Evolutionary conservation across 2,329 filamentous ascomycete genomes (phyloP).

Genomic region (Colletotrichum kahawae): DNA sequence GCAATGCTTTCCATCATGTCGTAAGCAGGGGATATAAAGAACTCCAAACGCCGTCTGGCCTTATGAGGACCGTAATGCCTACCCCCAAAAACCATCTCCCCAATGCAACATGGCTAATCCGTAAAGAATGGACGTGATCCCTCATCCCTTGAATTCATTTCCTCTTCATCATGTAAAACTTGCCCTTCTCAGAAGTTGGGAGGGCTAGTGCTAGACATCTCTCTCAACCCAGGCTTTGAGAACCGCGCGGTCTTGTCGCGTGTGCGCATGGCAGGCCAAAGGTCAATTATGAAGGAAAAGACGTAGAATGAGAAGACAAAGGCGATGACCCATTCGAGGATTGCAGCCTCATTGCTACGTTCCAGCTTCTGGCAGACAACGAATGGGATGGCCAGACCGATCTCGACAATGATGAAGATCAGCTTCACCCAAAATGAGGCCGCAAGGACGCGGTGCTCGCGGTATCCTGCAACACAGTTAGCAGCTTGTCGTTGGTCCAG

Average conservation of each 20-base stretch:
- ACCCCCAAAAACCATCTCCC: not conserved
- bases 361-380: constrained; percentile 52
- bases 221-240: constrained; percentile 12
- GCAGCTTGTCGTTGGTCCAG: not conserved
- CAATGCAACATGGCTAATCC: not conserved
- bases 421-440: constrained; percentile 89
- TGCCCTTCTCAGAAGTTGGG: not conserved
- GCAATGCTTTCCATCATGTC: not conserved
- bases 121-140: not conserved
- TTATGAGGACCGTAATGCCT: not conserved
- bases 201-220: not conserved
- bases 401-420: constrained; percentile 79
- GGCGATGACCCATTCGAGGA: constrained; percentile 81
- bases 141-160: not conserved
- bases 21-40: not conserved
- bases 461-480: constrained; percentile 60
- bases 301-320: constrained; percentile 90
- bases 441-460: constrained; percentile 74
- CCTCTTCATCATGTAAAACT: not conserved
- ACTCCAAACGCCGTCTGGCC: constrained; percentile 10
- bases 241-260: constrained; percentile 38
- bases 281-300: constrained; percentile 85
- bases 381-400: constrained; percentile 77
- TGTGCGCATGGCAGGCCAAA: constrained; percentile 77
- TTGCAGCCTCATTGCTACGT: constrained; percentile 69